Conservation (phyloP, 306 rosid species). For the Rubus parviflorus region DNA sequence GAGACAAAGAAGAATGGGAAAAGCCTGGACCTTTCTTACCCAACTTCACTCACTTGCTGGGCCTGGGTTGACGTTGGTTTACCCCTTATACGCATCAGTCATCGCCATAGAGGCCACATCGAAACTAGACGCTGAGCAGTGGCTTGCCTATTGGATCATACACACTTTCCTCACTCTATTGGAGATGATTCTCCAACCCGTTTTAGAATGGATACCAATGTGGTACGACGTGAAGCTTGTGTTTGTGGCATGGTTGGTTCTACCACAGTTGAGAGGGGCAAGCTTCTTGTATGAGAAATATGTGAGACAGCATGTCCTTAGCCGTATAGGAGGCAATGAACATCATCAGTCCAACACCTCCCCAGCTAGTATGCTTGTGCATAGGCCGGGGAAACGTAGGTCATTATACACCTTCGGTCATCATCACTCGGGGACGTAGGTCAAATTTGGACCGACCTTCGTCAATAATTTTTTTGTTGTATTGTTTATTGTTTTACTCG, state of each 20-base stretch:
- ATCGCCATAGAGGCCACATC: constrained; percentile 66
- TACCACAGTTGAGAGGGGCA: constrained; percentile 87
- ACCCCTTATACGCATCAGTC: constrained; percentile 87
- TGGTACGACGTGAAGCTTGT: constrained; percentile 69
- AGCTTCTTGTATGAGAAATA: constrained; percentile 69
- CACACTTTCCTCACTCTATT: constrained; percentile 75
- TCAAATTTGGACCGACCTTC: background rate
- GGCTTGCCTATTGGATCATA: constrained; percentile 93
- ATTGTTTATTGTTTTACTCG: background rate
- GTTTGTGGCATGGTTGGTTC: constrained; percentile 75
- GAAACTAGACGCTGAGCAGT: constrained; percentile 66
- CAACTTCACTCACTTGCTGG: constrained; percentile 75
- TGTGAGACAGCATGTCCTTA: constrained; percentile 50
- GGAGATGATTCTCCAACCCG: constrained; percentile 67
- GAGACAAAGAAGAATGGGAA: constrained; percentile 42
- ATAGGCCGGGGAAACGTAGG: background rate
- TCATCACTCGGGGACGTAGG: background rate
- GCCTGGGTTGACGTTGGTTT: constrained; percentile 58
- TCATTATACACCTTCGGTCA: background rate
- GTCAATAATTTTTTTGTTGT: background rate
- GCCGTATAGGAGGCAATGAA: constrained; percentile 20
- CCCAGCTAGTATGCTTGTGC: background rate
- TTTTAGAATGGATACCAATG: constrained; percentile 66
- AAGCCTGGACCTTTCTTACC: constrained; percentile 51
- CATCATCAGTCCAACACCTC: background rate